Base-by-base conservation (phyloP, 257 asterid genomes). In the Thymus quinquecostatus region DNA sequence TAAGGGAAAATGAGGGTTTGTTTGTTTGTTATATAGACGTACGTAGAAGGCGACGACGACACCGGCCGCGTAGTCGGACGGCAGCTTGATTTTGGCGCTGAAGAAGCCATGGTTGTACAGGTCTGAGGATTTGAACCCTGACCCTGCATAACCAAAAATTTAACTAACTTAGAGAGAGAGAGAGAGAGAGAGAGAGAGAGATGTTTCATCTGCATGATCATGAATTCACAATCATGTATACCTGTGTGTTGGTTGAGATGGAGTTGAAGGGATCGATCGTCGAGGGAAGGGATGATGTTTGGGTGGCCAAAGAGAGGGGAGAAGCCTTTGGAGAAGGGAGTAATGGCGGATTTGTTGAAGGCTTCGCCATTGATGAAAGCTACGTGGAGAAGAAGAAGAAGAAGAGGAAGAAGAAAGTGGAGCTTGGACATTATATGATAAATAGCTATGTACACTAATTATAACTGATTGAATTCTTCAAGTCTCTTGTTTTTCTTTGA, bases 21-120 rank as follows among this genome's bases (percentile, higher is more conserved):
- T 34, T 21, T 41, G 47, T 8, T 5, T 41, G 47, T 41, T 28
- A 43, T 5, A 27, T 21, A 3, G 1, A 34, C 38, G 38, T 84
- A 94, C 98, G 56, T 93, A 93, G 70, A 93, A 93, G 2, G 98
- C 97, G 49, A 93, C 96, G 33, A 93, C 98, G 59, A 93, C 70
- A 29, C 98, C 98, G 0, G 98, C 98, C 0, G 98, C 85, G 81
- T 93, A 90, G 5, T 91, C 89, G 0, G 98, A 81, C 12, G 98
- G 98, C 48, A 93, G 80, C 81, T 87, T 91, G 57, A 93, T 91
- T 84, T 81, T 85, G 4, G 98, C 97, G 59, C 98, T 93, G 80
- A 93, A 93, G 74, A 91, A 84, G 53, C 97, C 98, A 73, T 89
- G 87, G 74, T 67, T 84, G 88, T 91, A 93, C 2, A 87, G 82